Evolutionary conservation across 2,329 filamentous ascomycete genomes (phyloP), one percentile per base, ranked within the genome.

Genomic region (Fusarium virguliforme): DNA sequence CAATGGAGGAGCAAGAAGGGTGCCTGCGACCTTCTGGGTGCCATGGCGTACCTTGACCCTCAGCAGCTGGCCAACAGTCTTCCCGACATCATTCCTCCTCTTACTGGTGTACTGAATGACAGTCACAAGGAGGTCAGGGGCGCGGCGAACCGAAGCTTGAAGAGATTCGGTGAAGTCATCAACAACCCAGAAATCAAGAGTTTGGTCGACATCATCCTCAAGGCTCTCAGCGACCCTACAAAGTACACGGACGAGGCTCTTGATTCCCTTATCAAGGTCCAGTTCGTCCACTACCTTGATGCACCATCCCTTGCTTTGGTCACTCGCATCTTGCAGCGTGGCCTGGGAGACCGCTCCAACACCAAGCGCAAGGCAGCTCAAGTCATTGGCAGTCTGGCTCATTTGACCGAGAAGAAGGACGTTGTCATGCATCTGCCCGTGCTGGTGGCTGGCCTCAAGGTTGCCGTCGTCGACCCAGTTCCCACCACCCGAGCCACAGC

Each of bases 1-100:
- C 95, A 98, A 80, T 99, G 96, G 96, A 92, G 96, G 77, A 98
- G 94, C 83, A 98, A 99, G 83, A 97, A 97, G 84, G 96, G 97
- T 74, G 96, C 96, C 60, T 99, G 96, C 78, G 96, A 99, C 79
- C 91, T 97, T 28, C 88, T 99, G 13, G 96, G 96, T 79, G 96
- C 96, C 69, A 99, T 99, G 96, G 97, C 96, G 6, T 99, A 99
- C 79, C 89, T 99, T 34, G 96, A 98, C 79, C 95, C 97, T 8
- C 93, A 98, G 72, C 96, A 99, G 80, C 88, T 99, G 18, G 94
- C 96, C 1, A 88, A 92, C 74, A 98, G 95, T 79, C 84, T 99
- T 76, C 96, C 96, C 3, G 95, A 97, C 62, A 99, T 99, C 74
- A 99, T 99, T 73, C 96, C 97, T 28, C 95, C 97, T 15, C 86